Evolutionary conservation across 2,329 filamentous ascomycete species (phyloP).

Genomic region (Penicillium sp.): DNA sequence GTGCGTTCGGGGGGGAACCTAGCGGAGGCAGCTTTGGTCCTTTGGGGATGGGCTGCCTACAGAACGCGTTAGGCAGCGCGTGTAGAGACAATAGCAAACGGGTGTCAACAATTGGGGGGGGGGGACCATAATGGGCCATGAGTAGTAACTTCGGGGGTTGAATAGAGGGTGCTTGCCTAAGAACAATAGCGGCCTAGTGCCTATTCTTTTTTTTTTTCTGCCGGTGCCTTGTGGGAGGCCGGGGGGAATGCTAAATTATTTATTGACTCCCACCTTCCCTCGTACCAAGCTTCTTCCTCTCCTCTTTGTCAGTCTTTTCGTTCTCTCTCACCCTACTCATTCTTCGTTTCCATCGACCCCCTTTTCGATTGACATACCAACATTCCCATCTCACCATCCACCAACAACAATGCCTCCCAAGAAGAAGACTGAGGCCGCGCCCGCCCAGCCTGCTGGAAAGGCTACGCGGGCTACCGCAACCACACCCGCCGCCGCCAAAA

Average conservation of each 20-base stretch:
- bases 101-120: too few relatives aligned
- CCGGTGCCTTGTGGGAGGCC: neutral
- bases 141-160: neutral
- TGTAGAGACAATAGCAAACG: neutral
- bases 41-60: neutral
- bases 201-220: neutral
- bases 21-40: neutral
- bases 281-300: slow-evolving; percentile 15
- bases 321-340: slow-evolving; percentile 4
- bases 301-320: slow-evolving; percentile 9
- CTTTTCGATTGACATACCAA: slow-evolving; percentile 2
- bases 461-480: slow-evolving; percentile 15
- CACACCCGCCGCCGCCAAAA: slow-evolving; percentile 25
- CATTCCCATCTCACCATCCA: slow-evolving; percentile 5
- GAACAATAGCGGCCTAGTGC: neutral
- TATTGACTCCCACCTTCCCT: slow-evolving; percentile 18
- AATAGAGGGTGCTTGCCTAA: neutral
- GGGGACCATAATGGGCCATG: neutral
- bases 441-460: slow-evolving; percentile 25
- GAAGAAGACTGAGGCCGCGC: slow-evolving; percentile 22
- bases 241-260: slow-evolving; percentile 26
- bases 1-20: neutral
- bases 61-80: neutral
- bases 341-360: neutral
- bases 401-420: slow-evolving; percentile 32